These are phyloP conservation scores for Hondaea fermentalgiana DNA, from an alignment of 108 stramenopile genomes.

Conservation along the genomic window DNA sequence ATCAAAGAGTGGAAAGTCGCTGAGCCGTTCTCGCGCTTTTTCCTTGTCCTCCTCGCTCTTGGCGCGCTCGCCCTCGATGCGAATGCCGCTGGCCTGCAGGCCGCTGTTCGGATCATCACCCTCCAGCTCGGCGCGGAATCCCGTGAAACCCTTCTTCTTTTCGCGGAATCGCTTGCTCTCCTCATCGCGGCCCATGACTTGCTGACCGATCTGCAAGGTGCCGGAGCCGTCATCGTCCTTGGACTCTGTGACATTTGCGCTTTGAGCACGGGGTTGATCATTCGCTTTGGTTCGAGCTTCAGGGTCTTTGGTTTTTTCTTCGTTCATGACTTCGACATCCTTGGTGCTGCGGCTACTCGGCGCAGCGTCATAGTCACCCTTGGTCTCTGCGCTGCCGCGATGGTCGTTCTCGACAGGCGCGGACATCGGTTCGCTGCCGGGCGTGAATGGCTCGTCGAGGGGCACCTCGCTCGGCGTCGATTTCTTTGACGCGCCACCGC, in stretches of 20 bases:
- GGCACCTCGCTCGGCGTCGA: not conserved
- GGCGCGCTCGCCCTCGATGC: not conserved
- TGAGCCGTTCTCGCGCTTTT: not conserved
- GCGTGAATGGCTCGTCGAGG: not conserved
- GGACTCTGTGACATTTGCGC: too few species aligned
- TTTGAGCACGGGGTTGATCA: too few species aligned
- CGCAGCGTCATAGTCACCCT: not conserved
- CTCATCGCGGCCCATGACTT: not conserved
- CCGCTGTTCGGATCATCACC: not conserved
- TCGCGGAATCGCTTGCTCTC: slow-evolving; percentile 18
- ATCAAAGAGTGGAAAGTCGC: not conserved
- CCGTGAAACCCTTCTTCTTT: not conserved
- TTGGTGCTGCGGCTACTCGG: not conserved
- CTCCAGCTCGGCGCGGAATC: not conserved
- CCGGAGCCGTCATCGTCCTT: not conserved
- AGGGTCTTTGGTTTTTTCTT: not conserved
- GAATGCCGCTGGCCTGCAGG: not conserved
- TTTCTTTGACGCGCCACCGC: not conserved
- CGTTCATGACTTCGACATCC: not conserved
- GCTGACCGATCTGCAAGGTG: not conserved
- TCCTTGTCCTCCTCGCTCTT: slow-evolving; percentile 3
- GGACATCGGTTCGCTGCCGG: too few species aligned
- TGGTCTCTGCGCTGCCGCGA: not conserved
- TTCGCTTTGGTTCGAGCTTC: too few species aligned
- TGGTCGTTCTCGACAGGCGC: not conserved